These are phyloP conservation scores for Rhizomucor pusillus DNA, from an alignment of 371 early-diverging fungal species.

Conservation along the genomic window DNA sequence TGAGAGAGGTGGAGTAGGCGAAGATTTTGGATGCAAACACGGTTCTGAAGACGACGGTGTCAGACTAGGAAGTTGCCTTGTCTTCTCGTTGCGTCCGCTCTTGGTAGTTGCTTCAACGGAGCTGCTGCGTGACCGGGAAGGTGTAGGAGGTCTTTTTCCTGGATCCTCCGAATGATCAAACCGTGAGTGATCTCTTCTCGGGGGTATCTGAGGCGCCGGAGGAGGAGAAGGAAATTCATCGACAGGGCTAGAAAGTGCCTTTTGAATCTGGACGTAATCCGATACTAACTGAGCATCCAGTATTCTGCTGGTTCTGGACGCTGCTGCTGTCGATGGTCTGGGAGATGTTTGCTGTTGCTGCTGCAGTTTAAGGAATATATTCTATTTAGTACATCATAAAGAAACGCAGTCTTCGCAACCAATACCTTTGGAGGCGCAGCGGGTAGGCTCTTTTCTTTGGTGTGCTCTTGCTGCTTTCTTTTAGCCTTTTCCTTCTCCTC, in stretches of 20 bases:
- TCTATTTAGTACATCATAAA: slow-evolving; percentile 45
- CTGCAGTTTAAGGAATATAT: slow-evolving; percentile 37
- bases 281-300: slow-evolving; percentile 16
- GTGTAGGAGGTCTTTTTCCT: slow-evolving; percentile 15
- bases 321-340: slow-evolving; percentile 2
- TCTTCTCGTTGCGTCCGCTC: too few relatives aligned
- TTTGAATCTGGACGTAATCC: slow-evolving; percentile 16
- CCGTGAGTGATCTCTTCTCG: slow-evolving; percentile 14
- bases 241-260: slow-evolving; percentile 12
- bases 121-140: slow-evolving; percentile 34
- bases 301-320: slow-evolving; percentile 11
- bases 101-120: slow-evolving; percentile 16
- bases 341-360: slow-evolving; percentile 15
- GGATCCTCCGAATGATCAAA: slow-evolving; percentile 10
- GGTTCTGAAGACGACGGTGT: too few relatives aligned
- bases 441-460: too few relatives aligned
- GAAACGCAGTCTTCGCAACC: too few relatives aligned
- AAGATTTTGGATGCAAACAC: slow-evolving; percentile 13
- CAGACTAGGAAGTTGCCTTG: too few relatives aligned
- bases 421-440: slow-evolving; percentile 10
- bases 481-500: slow-evolving; percentile 31
- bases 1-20: neutral
- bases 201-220: too few relatives aligned
- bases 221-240: too few relatives aligned
- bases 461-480: slow-evolving; percentile 8